Evolutionary conservation across 1,284 basidiomycete species (phyloP).

Genomic region (Caloboletus inedulis): DNA sequence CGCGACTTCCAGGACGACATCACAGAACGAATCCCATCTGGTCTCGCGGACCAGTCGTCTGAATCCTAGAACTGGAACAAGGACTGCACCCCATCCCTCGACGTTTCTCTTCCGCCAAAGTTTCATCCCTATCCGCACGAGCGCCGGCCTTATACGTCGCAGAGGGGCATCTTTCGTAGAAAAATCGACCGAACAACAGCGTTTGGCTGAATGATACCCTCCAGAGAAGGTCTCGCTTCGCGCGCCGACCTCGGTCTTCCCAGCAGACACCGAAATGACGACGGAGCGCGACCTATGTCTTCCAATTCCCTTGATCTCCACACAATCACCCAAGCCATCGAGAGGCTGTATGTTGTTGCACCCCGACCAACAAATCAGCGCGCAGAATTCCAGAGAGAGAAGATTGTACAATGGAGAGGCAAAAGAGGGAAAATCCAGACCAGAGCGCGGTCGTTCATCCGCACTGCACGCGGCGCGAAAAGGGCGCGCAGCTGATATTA

Average conservation of each 20-base stretch:
- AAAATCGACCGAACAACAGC: conserved; percentile 1
- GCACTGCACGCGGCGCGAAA: conserved; percentile 54
- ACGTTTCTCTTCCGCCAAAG: conserved; percentile 59
- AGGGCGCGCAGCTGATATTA: conserved; percentile 45
- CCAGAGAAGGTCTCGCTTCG: conserved; percentile 21
- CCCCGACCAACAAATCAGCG: conserved; percentile 86
- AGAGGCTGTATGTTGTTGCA: conserved; percentile 75
- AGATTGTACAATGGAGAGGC: conserved; percentile 65
- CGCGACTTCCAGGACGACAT: conserved; percentile 3
- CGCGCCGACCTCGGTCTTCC: background rate
- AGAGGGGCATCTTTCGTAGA: conserved; percentile 37
- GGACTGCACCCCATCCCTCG: conserved; percentile 32
- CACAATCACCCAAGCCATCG: conserved; percentile 79
- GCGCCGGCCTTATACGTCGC: conserved; percentile 59
- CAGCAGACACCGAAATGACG: conserved; percentile 10
- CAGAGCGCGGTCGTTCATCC: conserved; percentile 67
- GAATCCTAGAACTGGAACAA: background rate
- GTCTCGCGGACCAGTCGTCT: background rate
- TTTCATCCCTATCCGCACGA: conserved; percentile 37
- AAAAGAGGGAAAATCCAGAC: conserved; percentile 51
- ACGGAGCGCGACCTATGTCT: conserved; percentile 50
- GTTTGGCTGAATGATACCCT: conserved; percentile 14
- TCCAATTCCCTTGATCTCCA: conserved; percentile 75
- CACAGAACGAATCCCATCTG: background rate
- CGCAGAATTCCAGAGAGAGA: conserved; percentile 71